These are phyloP conservation scores for Heterobasidion occidentale DNA, from an alignment of 1,284 basidiomycete species.

Conservation along the genomic window DNA sequence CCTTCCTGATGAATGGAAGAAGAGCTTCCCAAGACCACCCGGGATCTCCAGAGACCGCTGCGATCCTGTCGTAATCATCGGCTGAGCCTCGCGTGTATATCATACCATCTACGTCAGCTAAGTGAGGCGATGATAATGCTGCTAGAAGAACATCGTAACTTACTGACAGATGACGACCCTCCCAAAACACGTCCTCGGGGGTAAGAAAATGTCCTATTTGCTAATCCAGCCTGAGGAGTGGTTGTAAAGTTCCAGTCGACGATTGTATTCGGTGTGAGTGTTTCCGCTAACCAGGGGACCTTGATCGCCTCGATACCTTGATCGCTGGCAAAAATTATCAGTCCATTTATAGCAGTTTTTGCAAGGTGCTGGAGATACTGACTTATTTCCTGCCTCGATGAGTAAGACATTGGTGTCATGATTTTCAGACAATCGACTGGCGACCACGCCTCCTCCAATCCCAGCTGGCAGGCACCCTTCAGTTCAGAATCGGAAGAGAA, in stretches of 20 bases:
- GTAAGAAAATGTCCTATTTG: conserved; percentile 15
- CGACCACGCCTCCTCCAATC: conserved; percentile 12
- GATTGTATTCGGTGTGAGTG: neutral
- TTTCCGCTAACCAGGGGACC: conserved; percentile 1
- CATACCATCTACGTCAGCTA: conserved; percentile 13
- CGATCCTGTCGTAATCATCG: conserved; percentile 21
- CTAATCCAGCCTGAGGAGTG: conserved; percentile 19
- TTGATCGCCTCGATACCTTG: neutral
- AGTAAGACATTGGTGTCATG: conserved; percentile 11
- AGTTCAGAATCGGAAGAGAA: neutral
- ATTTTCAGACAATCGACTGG: conserved; percentile 14
- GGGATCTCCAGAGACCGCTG: conserved; percentile 17
- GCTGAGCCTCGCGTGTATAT: conserved; percentile 21
- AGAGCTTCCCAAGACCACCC: conserved; percentile 24
- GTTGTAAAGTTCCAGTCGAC: conserved; percentile 17
- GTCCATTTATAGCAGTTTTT: neutral
- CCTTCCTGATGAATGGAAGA: conserved; percentile 18
- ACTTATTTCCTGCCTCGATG: conserved; percentile 14
- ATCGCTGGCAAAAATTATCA: neutral
- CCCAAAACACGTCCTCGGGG: conserved; percentile 29
- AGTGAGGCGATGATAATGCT: neutral
- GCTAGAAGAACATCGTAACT: neutral
- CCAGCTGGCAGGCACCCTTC: neutral
- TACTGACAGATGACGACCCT: conserved; percentile 23
- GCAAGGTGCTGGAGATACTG: neutral